phyloP scores from a whole-genome alignment of 139 green algal species.

The Microglena sp. region DNA sequence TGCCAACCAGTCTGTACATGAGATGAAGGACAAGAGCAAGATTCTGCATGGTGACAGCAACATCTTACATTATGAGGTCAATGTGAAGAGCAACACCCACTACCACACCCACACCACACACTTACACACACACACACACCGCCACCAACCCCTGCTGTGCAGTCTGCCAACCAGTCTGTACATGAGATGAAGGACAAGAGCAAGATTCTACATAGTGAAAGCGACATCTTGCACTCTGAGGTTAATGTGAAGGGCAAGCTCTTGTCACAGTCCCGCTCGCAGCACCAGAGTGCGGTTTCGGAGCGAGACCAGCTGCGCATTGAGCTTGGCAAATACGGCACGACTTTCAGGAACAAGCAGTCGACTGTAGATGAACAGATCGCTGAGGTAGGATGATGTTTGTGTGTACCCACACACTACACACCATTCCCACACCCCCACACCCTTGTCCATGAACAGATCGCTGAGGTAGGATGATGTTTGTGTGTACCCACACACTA shows the following conservation, averaged over 20 bases:
- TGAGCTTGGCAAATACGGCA: constrained; percentile 46
- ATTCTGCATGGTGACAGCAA: constrained; percentile 65
- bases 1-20: constrained; percentile 46
- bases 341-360: constrained; percentile 52
- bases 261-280: constrained; percentile 38
- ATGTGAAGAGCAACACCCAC: no score
- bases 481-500: no score
- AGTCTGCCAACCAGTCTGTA: constrained; percentile 48
- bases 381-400: no score
- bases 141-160: no score
- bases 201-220: constrained; percentile 62
- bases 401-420: no score
- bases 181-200: constrained; percentile 74
- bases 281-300: constrained; percentile 27
- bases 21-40: constrained; percentile 76
- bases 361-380: constrained; percentile 54
- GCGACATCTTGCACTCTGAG: constrained; percentile 58
- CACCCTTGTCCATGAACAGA: constrained; percentile 52
- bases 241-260: constrained; percentile 47
- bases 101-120: no score
- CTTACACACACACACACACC: no score
- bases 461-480: constrained; percentile 33
- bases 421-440: constrained; percentile 51
- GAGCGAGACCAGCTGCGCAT: constrained; percentile 50
- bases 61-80: constrained; percentile 50